Evolutionary conservation across 768 basidiomycete species (phyloP), one percentile per base, ranked within the genome.

Genomic region (Tricholoma hemisulphureum): DNA sequence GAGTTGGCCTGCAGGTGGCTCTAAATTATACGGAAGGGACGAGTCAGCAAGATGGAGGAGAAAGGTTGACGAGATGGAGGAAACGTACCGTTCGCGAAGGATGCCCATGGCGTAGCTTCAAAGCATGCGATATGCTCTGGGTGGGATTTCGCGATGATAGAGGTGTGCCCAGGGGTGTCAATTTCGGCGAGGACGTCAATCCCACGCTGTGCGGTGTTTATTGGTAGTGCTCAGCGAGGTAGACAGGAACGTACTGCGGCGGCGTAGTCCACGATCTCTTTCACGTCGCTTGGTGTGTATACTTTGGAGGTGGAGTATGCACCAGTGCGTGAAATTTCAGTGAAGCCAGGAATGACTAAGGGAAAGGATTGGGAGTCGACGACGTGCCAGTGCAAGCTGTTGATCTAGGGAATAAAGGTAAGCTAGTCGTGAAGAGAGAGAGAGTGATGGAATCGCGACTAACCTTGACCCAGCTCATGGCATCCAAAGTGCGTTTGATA

Each of bases 1-100:
- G 11, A 94, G 81, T 69, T 94, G 92, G 6, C 92, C 92, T 0
- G 92, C 84, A 0, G 93, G 93, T 4, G 93, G 93, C 65, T 93
- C 88, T 78, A 55, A 5, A 43, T 51, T 23, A 14, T 31, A 21
- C 28, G 28, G 21, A 18, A 23, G 41, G 29, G 18, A 39, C n/a
- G 43, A 35, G 37, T 10, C 14, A 39, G 7, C 7, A 5, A 37
- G 8, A n/a, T 9, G 51, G 4, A 6, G 24, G 20, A 16, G 14
- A 28, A 49, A 39, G 8, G 18, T 10, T 39, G 4, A 13, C 4
- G 43, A n/a, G n/a, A n/a, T n/a, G n/a, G n/a, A n/a, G n/a, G n/a
- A n/a, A n/a, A n/a, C 60, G 26, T 57, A 75, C 77, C 77, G 63
- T 78, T 82, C 13, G 89, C 89, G 50, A 83, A 90, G 3, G 73